Evolutionary conservation across 2,329 filamentous ascomycete species (phyloP), one percentile per base, ranked within the genome.

Genomic region (Microdochium nivale): DNA sequence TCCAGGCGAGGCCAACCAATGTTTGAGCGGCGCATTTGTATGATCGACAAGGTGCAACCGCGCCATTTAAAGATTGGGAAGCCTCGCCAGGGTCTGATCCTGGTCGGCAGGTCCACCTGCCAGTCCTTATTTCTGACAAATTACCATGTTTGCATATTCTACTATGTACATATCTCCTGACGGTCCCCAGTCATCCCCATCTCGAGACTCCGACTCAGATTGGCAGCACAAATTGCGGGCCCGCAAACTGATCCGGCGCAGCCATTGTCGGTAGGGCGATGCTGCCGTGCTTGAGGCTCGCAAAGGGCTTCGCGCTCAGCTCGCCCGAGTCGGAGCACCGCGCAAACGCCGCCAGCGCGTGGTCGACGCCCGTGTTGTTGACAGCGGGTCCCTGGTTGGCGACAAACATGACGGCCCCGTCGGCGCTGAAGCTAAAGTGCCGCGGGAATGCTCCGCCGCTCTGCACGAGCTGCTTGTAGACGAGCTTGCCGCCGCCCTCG

Each of bases 391-490:
- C 63, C 62, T 74, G 68, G 65, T 78, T 78, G n/a, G 67, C 70
- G n/a, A 70, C 66, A 56, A 77, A 77, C 47, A 78, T 56, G 11
- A 67, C 49, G 49, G 49, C 55, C 53, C 69, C 53, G 52, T 67
- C 63, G 9, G 54, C 62, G 53, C 66, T 64, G 43, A 68, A 59
- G 58, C 69, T 73, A 55, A 79, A 71, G 70, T 76, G 75, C 57
- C 76, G 73, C 8, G 77, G 76, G 4, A 53, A 62, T 48, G 65
- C 51, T 27, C 63, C 62, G 25, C 56, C 58, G 30, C 53, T 58
- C 48, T 58, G 56, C 23, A 57, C 55, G 16, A 49, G 49, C 47
- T 56, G 64, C 47, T 52, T 54, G 50, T 62, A 58, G 40, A 54
- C 58, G 27, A 52, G 59, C 30, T 54, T 49, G 27, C 54, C 55